Evolutionary conservation across 2,329 filamentous ascomycete genomes (phyloP).

Genomic region (Trichophyton mentagrophytes): DNA sequence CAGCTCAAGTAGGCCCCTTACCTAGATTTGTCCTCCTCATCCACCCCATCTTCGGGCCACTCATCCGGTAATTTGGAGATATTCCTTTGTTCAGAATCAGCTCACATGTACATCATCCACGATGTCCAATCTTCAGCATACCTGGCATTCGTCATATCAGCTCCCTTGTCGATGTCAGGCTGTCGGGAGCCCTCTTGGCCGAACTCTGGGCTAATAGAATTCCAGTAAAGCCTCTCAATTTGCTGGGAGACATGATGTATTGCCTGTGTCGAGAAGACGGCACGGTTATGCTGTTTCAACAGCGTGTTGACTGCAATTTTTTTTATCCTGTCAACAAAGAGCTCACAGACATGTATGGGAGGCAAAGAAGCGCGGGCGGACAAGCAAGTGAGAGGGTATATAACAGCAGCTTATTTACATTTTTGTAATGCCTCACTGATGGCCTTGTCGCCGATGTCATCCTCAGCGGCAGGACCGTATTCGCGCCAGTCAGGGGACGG

Average conservation of each 20-base stretch:
- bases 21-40: conserved; percentile 24
- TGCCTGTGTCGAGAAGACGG: conserved; percentile 42
- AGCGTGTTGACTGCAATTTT: conserved; percentile 35
- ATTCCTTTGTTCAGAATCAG: conserved; percentile 20
- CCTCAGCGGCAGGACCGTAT: conserved; percentile 23
- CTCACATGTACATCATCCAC: not conserved
- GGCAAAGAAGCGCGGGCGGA: not conserved
- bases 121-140: conserved; percentile 13
- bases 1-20: conserved; percentile 10
- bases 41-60: conserved; percentile 21
- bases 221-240: conserved; percentile 44
- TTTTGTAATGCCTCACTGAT: conserved; percentile 41
- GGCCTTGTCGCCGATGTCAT: conserved; percentile 36
- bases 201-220: conserved; percentile 30
- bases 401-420: conserved; percentile 23
- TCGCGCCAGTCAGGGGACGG: conserved; percentile 37
- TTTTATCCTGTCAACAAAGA: not conserved
- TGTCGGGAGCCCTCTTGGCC: conserved; percentile 16
- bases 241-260: conserved; percentile 44
- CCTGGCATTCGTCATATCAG: conserved; percentile 29
- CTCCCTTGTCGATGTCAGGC: conserved; percentile 25
- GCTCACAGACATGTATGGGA: not conserved
- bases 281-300: conserved; percentile 40
- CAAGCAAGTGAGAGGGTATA: not conserved
- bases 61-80: conserved; percentile 29